Evolutionary conservation across 2,329 filamentous ascomycete species (phyloP).

Genomic region (Fusarium sp.): DNA sequence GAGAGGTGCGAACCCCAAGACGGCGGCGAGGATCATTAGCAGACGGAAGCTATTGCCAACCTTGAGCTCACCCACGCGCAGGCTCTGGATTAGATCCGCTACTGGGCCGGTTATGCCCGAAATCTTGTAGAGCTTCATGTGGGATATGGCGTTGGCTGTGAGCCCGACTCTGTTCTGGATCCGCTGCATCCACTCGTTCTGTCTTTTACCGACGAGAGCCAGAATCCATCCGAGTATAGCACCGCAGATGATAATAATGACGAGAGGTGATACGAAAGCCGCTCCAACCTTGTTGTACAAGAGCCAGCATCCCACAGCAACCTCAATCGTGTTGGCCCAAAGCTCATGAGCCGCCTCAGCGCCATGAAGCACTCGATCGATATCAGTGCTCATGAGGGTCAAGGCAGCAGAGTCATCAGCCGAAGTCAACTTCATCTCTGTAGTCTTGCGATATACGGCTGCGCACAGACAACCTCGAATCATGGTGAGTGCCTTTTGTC

Average conservation of each 20-base stretch:
- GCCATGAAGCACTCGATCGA: constrained; percentile 56
- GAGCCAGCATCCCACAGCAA: constrained; percentile 59
- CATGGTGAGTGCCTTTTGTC: constrained; percentile 49
- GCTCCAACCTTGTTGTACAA: constrained; percentile 60
- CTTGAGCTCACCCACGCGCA: constrained; percentile 47
- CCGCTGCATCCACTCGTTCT: constrained; percentile 52
- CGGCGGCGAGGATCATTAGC: constrained; percentile 36
- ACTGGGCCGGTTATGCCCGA: constrained; percentile 46
- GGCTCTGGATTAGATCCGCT: constrained; percentile 43
- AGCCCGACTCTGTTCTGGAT: constrained; percentile 51
- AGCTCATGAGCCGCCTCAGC: constrained; percentile 53
- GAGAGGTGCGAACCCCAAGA: constrained; percentile 50
- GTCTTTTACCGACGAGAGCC: constrained; percentile 32
- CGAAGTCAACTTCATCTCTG: constrained; percentile 45
- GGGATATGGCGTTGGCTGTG: constrained; percentile 47
- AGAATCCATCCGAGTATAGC: constrained; percentile 30
- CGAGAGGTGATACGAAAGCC: constrained; percentile 61
- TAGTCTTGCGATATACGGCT: constrained; percentile 51
- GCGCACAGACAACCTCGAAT: constrained; percentile 49
- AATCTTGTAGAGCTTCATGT: constrained; percentile 51
- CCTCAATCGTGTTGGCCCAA: constrained; percentile 57
- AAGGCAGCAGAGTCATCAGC: constrained; percentile 56
- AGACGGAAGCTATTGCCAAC: constrained; percentile 45
- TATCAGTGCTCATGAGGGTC: constrained; percentile 62
- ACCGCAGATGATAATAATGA: constrained; percentile 52